Evolutionary conservation across 306 rosid species (phyloP).

Genomic region (Abrus pulchellus): DNA sequence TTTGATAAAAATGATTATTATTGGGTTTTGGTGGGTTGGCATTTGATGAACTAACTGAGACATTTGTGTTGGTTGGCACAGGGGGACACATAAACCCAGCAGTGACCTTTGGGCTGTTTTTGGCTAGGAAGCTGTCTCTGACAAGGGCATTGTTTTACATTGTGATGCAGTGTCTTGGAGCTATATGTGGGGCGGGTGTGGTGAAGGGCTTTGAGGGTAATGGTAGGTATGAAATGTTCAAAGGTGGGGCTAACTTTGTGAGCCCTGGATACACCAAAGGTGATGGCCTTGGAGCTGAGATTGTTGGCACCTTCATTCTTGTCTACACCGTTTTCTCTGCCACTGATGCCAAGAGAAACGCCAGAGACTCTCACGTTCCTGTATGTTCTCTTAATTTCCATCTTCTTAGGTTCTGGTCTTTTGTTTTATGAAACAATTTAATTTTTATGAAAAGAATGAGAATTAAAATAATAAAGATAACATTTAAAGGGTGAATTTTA

Average conservation of each 20-base stretch:
- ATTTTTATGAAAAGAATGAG: no score
- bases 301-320: conserved; percentile 86
- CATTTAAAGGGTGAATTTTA: no score
- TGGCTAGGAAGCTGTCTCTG: conserved; percentile 87
- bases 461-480: no score
- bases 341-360: conserved; percentile 91
- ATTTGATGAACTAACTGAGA: no score
- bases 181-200: conserved; percentile 88
- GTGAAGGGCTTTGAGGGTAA: conserved; percentile 77
- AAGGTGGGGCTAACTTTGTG: conserved; percentile 82
- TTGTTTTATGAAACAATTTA: no score
- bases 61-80: conserved; percentile 48
- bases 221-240: conserved; percentile 49
- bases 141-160: conserved; percentile 86
- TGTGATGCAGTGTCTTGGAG: conserved; percentile 84
- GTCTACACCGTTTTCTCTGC: conserved; percentile 97
- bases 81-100: conserved; percentile 98
- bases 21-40: no score
- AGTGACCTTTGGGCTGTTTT: conserved; percentile 82
- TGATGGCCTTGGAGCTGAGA: conserved; percentile 89
- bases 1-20: no score
- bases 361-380: conserved; percentile 95
- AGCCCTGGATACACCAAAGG: conserved; percentile 85
- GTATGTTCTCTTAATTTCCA: conserved; percentile 48
- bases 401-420: no score